Evolutionary conservation across 2,329 filamentous ascomycete genomes (phyloP).

Genomic region (Cryphonectria japonica): DNA sequence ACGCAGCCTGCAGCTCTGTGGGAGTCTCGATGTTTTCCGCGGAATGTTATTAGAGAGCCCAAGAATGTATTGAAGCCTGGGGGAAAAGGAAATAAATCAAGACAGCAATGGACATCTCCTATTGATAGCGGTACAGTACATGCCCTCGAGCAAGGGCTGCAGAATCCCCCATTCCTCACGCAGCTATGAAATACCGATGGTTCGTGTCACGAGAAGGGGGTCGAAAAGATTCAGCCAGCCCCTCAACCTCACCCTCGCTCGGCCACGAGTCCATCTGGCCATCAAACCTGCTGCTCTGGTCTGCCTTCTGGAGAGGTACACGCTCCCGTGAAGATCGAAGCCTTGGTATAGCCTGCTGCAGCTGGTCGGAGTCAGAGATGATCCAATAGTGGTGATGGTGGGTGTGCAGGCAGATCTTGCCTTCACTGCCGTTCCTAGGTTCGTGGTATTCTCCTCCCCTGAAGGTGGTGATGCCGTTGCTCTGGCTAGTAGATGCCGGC

Average conservation of each 20-base stretch:
- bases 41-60: too few species aligned
- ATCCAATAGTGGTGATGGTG: conserved; percentile 67
- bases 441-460: conserved; percentile 4
- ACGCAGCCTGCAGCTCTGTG: too few species aligned
- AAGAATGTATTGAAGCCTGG: too few species aligned
- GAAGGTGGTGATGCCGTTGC: neutral
- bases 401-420: conserved; percentile 54
- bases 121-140: neutral
- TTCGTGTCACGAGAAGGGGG: conserved; percentile 33
- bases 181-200: conserved; percentile 31
- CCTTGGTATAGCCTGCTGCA: conserved; percentile 13
- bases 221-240: conserved; percentile 35
- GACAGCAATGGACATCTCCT: neutral
- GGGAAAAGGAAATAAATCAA: neutral
- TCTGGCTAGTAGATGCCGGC: neutral
- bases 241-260: conserved; percentile 34
- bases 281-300: conserved; percentile 4
- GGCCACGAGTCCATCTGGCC: conserved; percentile 10
- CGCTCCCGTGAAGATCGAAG: conserved; percentile 25
- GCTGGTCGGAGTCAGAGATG: conserved; percentile 17
- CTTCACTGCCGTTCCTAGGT: neutral
- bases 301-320: conserved; percentile 15
- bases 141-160: neutral
- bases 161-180: neutral
- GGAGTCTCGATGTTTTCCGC: too few species aligned